Evolutionary conservation across 495 filamentous ascomycete genomes (phyloP), one percentile per base, ranked within the genome.

Genomic region (Penicillium flavigenum): DNA sequence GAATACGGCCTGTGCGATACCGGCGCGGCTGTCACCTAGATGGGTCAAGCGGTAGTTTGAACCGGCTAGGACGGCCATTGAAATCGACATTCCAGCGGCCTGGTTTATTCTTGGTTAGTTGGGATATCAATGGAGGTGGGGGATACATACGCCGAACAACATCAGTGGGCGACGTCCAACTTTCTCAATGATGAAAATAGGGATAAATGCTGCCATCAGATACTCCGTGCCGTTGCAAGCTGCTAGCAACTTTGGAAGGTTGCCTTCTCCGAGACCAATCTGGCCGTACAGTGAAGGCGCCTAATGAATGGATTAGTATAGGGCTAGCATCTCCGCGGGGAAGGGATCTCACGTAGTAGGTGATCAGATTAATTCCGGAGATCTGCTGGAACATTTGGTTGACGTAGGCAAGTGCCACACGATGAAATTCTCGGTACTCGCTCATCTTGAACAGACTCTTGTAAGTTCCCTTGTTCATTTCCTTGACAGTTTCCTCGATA

Each of bases 351-450:
- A 83, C 77, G 59, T 89, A 90, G 61, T 88, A 87, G 0, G 84
- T 86, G 48, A 88, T 84, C 0, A 89, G 65, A 54, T 88, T 89
- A 56, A 89, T 88, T n/a, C 88, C 88, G 27, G 76, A 79, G 19
- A 88, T 82, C 55, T 90, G 86, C 56, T 66, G 64, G 52, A 66
- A 66, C 64, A 66, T 66, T 34, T 66, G 84, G 60, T 85, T 88
- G 61, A 88, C 77, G 61, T 87, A 87, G 29, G 81, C 64, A 81
- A 54, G 88, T 71, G 34, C 83, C 65, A 26, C 83, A 20, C 84
- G 83, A 65, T 89, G 87, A 53, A 90, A 81, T 63, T 88, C 84
- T 26, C 87, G 77, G 60, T 89, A 79, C 57, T 66, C 64, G 36
- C 61, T 64, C 64, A 66, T 66, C 5, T 66, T 34, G 26, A 66